A percentile compares a stretch with the other conserved stretches of the same genome.
phyloP scores from a whole-genome alignment of 108 stramenopile species.

The Cyclotella distinguenda region DNA sequence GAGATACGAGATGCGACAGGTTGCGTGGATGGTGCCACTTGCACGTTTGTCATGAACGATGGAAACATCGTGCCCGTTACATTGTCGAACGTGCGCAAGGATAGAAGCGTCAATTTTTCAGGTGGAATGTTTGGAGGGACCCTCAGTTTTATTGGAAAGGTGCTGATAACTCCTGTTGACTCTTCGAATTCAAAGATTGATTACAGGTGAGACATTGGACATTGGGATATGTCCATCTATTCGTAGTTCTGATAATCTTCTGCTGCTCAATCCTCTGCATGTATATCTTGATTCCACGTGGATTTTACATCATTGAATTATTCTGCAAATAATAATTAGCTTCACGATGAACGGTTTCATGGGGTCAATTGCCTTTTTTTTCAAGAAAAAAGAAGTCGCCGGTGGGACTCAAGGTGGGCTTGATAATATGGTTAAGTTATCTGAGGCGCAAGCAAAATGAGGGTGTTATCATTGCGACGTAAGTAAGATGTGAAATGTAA shows the following conservation, averaged over 20 bases:
- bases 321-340: too few relatives aligned
- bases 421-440: slow-evolving; percentile 47
- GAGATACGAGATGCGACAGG: slow-evolving; percentile 30
- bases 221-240: too few relatives aligned
- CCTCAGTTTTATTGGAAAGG: slow-evolving; percentile 27
- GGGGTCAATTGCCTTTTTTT: slow-evolving; percentile 19
- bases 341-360: slow-evolving; percentile 44
- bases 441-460: slow-evolving; percentile 42
- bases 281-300: too few relatives aligned
- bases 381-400: slow-evolving; percentile 36
- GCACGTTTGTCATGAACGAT: slow-evolving; percentile 53
- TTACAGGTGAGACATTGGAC: slow-evolving; percentile 19
- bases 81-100: slow-evolving; percentile 29
- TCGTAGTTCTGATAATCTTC: too few relatives aligned
- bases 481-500: neutral
- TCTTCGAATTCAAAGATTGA: slow-evolving; percentile 25
- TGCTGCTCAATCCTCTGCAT: neutral
- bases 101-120: slow-evolving; percentile 35
- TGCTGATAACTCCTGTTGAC: slow-evolving; percentile 34
- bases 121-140: slow-evolving; percentile 32
- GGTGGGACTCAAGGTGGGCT: slow-evolving; percentile 48
- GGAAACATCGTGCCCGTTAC: slow-evolving; percentile 33
- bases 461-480: neutral
- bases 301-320: too few relatives aligned
- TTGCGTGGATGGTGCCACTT: slow-evolving; percentile 44